phyloP scores from a whole-genome alignment of 495 filamentous ascomycete genomes.

The Filosporella fistucella region DNA sequence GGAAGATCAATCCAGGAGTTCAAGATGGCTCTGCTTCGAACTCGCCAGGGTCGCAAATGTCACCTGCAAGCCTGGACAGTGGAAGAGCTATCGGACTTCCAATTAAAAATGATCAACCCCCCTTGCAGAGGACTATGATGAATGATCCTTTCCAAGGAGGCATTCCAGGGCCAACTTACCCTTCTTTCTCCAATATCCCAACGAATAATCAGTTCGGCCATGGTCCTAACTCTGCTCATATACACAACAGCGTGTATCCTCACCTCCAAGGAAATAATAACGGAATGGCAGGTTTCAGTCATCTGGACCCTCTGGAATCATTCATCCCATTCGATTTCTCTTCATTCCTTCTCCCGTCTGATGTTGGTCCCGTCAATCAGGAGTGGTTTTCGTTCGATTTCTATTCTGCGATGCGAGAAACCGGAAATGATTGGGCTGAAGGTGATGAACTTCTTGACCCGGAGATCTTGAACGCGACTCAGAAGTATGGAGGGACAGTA shows the following conservation, averaged over 20 bases:
- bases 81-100: too few relatives aligned
- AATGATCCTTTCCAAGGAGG: too few relatives aligned
- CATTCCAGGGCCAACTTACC: too few relatives aligned
- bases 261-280: neutral
- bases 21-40: too few relatives aligned
- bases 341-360: slow-evolving; percentile 7
- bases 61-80: too few relatives aligned
- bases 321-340: slow-evolving; percentile 12
- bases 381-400: slow-evolving; percentile 17
- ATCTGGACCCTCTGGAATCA: slow-evolving; percentile 2
- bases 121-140: too few relatives aligned
- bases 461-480: neutral
- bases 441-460: slow-evolving; percentile 1
- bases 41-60: too few relatives aligned
- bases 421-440: slow-evolving; percentile 5
- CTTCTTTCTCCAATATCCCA: too few relatives aligned
- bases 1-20: too few relatives aligned
- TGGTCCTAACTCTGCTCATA: too few relatives aligned
- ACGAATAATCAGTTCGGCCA: too few relatives aligned
- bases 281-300: neutral
- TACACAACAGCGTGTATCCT: neutral
- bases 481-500: slow-evolving; percentile 6
- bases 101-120: too few relatives aligned
- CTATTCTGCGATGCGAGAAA: slow-evolving; percentile 15
- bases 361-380: neutral